Evolutionary conservation across 768 basidiomycete species (phyloP), one percentile per base, ranked within the genome.

Genomic region (Hydnomerulius pinastri): DNA sequence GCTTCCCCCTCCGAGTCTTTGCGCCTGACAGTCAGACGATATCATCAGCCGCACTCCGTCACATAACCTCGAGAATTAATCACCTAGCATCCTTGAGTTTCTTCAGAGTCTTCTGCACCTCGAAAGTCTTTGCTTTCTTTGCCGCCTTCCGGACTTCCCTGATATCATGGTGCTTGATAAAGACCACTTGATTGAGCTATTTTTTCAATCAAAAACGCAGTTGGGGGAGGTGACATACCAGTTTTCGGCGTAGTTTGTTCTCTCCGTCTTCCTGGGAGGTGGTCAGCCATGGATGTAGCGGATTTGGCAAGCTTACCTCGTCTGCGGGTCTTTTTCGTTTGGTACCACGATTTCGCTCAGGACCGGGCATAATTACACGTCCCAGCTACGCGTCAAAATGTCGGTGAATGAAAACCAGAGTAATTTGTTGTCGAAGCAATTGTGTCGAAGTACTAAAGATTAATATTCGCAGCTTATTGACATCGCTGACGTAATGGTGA

Each of bases 81-180:
- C 54, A 89, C 89, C 87, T 73, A 24, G 85, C 66, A 21, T 74
- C 77, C 66, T 89, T 92, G 24, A 94, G 71, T 67, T 81, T 85
- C 74, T 92, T 95, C 50, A 93, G 78, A n/a, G 87, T 68, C 64
- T 86, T 88, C 66, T 86, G 89, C 1, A 80, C 81, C 71, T 96
- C 93, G 53, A 90, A 89, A 0, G 79, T 71, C 64, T 83, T 90
- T 9, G 87, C 86, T 61, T 87, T 90, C 73, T 92, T 95, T 24
- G 86, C 81, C 4, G 85, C 80, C 58, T 87, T 88, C 55, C 79
- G 78, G 8, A 89, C 78, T 56, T 87, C 86, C 63, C 81, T 87
- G 43, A 87, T 63, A 50, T 80, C 80, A 64, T 90, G 90, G 59
- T 89, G 83, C 93, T 96, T 65, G 33, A 56, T 44, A 54, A 56